A percentile compares a stretch with the other conserved stretches of the same genome.
These are phyloP conservation scores for Rhodotorula babjevae DNA, from an alignment of 768 basidiomycete genomes.

Conservation along the genomic window DNA sequence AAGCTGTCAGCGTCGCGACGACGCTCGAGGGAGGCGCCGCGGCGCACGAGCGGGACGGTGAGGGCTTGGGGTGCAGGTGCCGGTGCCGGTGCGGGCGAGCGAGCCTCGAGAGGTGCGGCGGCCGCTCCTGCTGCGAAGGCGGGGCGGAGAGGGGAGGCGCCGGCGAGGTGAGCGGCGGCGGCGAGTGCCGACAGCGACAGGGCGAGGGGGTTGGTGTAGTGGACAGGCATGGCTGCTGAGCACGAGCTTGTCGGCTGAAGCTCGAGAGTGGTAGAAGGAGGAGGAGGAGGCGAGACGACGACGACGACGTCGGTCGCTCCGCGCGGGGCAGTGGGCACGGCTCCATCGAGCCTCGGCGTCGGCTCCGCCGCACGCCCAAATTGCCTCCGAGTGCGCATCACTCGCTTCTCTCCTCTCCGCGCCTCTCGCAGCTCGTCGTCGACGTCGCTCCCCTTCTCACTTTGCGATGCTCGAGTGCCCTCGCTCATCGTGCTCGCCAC, in stretches of 20 bases:
- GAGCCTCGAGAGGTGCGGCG: neutral
- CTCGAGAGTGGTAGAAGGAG: too few species aligned
- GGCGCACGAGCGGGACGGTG: neutral
- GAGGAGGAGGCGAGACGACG: too few species aligned
- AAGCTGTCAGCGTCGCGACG: conserved; percentile 4
- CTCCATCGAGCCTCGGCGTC: too few species aligned
- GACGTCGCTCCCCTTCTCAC: too few species aligned
- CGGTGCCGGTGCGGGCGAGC: neutral
- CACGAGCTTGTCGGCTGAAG: neutral
- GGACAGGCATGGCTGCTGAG: neutral
- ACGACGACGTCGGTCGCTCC: too few species aligned
- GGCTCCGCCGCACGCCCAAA: too few species aligned
- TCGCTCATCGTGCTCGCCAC: too few species aligned
- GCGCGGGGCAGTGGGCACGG: too few species aligned
- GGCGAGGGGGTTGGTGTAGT: neutral
- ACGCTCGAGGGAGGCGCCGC: neutral
- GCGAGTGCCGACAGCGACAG: conserved; percentile 6
- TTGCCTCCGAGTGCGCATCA: too few species aligned
- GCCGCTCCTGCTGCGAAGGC: neutral
- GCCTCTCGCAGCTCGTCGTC: too few species aligned
- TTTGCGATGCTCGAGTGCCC: too few species aligned
- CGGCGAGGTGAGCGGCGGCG: neutral
- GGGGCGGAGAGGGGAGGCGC: neutral
- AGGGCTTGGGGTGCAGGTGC: neutral
- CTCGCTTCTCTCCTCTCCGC: too few species aligned